Percentiles rank a stretch among this genome's conserved stretches.
phyloP scores from a whole-genome alignment of 1,284 basidiomycete genomes.

The Cutaneotrichosporon cyanovorans region DNA sequence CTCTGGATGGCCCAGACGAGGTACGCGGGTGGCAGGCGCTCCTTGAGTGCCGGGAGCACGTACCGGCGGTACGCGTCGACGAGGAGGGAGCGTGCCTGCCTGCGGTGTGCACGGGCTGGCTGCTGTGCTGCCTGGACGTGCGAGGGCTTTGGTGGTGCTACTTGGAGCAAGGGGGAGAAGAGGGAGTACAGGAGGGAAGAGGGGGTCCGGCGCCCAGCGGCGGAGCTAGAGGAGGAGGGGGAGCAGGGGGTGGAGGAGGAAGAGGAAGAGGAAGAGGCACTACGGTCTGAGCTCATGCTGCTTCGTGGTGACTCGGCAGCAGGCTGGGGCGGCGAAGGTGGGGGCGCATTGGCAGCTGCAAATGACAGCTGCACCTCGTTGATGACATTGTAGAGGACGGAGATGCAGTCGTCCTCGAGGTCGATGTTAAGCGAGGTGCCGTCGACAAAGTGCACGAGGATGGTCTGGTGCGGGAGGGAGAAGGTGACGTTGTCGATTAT shows the following conservation, averaged over 20 bases:
- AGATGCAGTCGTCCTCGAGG: conserved; percentile 25
- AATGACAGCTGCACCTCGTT: conserved; percentile 44
- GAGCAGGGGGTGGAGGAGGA: conserved; percentile 5
- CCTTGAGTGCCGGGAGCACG: conserved; percentile 52
- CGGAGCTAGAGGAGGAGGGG: conserved; percentile 3
- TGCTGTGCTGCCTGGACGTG: conserved; percentile 19
- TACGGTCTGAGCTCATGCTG: conserved; percentile 9
- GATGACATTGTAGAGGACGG: conserved; percentile 34
- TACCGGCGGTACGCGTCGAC: conserved; percentile 66
- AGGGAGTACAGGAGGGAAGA: conserved; percentile 39
- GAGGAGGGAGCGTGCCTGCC: conserved; percentile 62
- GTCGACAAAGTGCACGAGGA: conserved; percentile 42
- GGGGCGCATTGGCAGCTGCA: conserved; percentile 23
- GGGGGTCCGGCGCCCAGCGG: conserved; percentile 26
- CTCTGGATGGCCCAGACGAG: conserved; percentile 38
- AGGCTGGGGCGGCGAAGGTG: conserved; percentile 14
- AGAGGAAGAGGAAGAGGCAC: conserved; percentile 13
- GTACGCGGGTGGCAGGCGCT: conserved; percentile 36
- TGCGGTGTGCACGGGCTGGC: conserved; percentile 55
- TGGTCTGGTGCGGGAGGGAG: conserved; percentile 28
- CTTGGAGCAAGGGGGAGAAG: conserved; percentile 38
- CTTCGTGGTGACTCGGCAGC: conserved; percentile 17
- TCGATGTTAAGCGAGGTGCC: conserved; percentile 33
- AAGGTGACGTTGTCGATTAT: conserved; percentile 45
- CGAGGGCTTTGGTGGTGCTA: conserved; percentile 9